phyloP scores from a whole-genome alignment of 75 land plant genomes.

The Chamaecyparis obtusa region DNA sequence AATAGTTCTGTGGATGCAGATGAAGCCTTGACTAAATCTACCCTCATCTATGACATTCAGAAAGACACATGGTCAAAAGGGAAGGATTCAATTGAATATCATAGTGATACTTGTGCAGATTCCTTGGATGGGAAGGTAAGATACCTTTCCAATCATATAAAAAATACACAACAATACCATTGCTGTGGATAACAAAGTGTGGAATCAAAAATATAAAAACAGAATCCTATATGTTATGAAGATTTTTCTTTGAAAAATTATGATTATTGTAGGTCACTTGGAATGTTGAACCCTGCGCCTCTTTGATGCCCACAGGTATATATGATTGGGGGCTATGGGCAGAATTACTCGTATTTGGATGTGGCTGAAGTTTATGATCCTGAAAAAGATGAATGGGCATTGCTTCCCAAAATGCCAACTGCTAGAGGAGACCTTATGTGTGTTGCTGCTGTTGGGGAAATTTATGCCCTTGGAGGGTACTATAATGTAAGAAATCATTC shows the following conservation, averaged over 20 bases:
- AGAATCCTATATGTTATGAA: too few relatives aligned
- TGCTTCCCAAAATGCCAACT: conserved; percentile 34
- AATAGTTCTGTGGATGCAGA: conserved; percentile 2
- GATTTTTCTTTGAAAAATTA: too few relatives aligned
- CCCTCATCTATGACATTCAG: conserved; percentile 30
- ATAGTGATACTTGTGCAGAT: conserved; percentile 41
- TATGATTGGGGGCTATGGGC: conserved; percentile 37
- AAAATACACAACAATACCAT: too few relatives aligned
- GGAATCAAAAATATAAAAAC: too few relatives aligned
- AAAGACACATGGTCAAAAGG: conserved; percentile 29
- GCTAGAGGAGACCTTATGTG: conserved; percentile 50
- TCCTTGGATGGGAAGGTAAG: conserved; percentile 31
- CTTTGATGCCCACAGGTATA: conserved; percentile 24
- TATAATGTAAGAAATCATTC: conserved; percentile 14
- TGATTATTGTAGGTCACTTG: too few relatives aligned
- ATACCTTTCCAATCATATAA: neutral
- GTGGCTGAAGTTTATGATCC: conserved; percentile 28
- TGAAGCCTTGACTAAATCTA: conserved; percentile 13
- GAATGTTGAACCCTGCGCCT: too few relatives aligned
- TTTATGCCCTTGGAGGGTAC: conserved; percentile 46
- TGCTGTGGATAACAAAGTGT: too few relatives aligned
- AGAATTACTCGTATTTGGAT: conserved; percentile 20
- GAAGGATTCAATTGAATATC: conserved; percentile 16
- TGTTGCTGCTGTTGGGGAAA: conserved; percentile 19
- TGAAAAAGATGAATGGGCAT: conserved; percentile 21